Base-by-base conservation (phyloP, 495 filamentous ascomycete species). In the Talaromyces adpressus region DNA sequence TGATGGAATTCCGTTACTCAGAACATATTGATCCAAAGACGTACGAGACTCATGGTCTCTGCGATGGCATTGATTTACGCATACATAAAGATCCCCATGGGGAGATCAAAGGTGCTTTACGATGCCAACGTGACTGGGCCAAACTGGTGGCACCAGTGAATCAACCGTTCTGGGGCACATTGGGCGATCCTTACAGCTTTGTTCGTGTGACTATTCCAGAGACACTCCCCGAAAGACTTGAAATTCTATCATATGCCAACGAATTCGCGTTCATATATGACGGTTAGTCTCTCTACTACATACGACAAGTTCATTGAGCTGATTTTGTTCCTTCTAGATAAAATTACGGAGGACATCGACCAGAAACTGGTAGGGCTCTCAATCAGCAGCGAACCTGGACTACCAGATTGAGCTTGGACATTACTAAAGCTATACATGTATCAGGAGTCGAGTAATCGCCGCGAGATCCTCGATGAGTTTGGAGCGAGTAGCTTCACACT, bases 181-280 rank as follows among this genome's bases (percentile, higher is more conserved):
- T 56, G 27, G 52, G 52, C 20, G 52, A 56, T 29, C 52, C 52
- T 25, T 56, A 56, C 22, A 56, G 52, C 52, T 56, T 56, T 29
- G 52, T 56, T 56, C 52, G 52, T 3, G 52, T 56, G 22, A 56
- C 52, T 56, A 56, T 56, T 29, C 52, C 52, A 29, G 52, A 56
- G 52, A 56, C 52, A 16, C 52, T 56, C 52, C 52, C 52, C 23
- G 52, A 56, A 11, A 56, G 52, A 29, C 52, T 56, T 56, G 52
- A 56, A 16, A 56, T 56, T 56, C 11, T 56, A 27, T 56, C 52
- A 25, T 56, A 56, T 27, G 52, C 52, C 14, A 56, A 56, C 9
- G 52, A 56, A 56, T 56, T 56, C 25, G 52, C 52, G 52, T 56
- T 56, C 27, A 56, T 56, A 27, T 56, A 56, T 29, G 52, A 56